Evolutionary conservation across 2,329 filamentous ascomycete genomes (phyloP).

Genomic region (Penicillium sp.): DNA sequence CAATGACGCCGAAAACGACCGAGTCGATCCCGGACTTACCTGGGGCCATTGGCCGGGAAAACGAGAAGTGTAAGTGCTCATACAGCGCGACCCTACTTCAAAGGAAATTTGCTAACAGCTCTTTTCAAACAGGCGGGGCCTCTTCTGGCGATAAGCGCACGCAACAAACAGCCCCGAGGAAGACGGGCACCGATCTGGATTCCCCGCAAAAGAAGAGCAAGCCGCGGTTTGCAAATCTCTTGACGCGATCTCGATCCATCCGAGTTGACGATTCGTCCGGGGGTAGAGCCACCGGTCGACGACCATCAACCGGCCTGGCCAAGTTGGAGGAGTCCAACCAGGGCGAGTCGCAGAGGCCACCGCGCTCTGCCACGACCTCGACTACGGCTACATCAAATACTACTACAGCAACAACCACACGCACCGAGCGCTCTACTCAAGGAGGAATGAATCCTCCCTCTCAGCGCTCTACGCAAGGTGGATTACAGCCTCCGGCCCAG

Average conservation of each 20-base stretch:
- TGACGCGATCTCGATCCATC: constrained; percentile 47
- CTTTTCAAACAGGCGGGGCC: constrained; percentile 20
- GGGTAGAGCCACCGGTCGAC: constrained; percentile 32
- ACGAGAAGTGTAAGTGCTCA: constrained; percentile 27
- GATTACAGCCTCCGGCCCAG: constrained; percentile 66
- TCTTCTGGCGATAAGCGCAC: constrained; percentile 19
- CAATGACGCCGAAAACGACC: constrained; percentile 36
- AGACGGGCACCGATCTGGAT: constrained; percentile 30
- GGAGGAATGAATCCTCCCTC: constrained; percentile 64
- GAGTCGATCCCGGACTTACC: constrained; percentile 45
- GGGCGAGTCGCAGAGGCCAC: constrained; percentile 42
- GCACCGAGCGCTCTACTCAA: constrained; percentile 67
- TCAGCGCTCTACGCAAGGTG: constrained; percentile 67
- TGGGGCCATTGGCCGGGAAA: constrained; percentile 29
- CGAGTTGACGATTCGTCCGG: constrained; percentile 42
- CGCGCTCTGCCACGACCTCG: constrained; percentile 61
- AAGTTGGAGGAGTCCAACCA: constrained; percentile 38
- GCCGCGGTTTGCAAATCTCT: constrained; percentile 45
- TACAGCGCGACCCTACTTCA: too few relatives aligned
- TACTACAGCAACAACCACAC: constrained; percentile 18
- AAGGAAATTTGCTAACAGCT: constrained; percentile 6
- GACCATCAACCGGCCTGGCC: constrained; percentile 41
- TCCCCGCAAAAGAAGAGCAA: constrained; percentile 41
- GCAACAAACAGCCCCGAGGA: constrained; percentile 25
- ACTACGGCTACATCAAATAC: background rate